These are phyloP conservation scores for Cryptosporidium viatorum DNA, from an alignment of 169 alveolate species.

Conservation along the genomic window DNA sequence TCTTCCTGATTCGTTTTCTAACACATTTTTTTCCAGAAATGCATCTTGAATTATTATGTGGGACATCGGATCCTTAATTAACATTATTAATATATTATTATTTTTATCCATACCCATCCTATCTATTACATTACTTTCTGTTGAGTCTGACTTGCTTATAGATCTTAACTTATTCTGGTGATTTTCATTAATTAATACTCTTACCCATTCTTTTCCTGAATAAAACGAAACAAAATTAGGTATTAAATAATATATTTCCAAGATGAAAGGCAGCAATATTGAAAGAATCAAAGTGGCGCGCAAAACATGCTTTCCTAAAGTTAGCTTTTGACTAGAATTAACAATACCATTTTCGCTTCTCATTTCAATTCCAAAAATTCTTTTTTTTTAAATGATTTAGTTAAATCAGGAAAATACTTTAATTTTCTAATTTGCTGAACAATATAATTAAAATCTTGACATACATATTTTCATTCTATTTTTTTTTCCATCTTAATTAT, in stretches of 20 bases:
- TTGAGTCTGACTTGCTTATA: not conserved
- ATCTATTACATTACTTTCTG: not conserved
- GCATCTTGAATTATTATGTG: not conserved
- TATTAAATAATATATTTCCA: constrained; percentile 39
- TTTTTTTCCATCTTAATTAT: not conserved
- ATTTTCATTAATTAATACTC: constrained; percentile 8
- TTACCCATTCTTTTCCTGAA: constrained; percentile 56
- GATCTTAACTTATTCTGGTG: not conserved
- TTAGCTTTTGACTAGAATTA: not conserved
- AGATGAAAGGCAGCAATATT: constrained; percentile 21
- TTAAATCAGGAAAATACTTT: not conserved
- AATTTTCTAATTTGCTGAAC: not conserved
- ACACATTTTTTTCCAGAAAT: not conserved
- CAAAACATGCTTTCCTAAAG: constrained; percentile 21
- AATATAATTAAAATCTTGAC: too few relatives aligned
- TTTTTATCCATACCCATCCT: not conserved
- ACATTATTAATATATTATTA: constrained; percentile 6
- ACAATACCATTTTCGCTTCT: constrained; percentile 20
- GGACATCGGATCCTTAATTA: not conserved
- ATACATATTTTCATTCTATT: not conserved
- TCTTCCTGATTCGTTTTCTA: not conserved
- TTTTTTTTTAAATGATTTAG: too few relatives aligned
- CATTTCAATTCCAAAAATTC: constrained; percentile 12
- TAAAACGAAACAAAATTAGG: constrained; percentile 28
- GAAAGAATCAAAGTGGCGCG: constrained; percentile 24